Evolutionary conservation across 257 asterid genomes (phyloP), one percentile per base, ranked within the genome.

Genomic region (Fraxinus pennsylvanica): DNA sequence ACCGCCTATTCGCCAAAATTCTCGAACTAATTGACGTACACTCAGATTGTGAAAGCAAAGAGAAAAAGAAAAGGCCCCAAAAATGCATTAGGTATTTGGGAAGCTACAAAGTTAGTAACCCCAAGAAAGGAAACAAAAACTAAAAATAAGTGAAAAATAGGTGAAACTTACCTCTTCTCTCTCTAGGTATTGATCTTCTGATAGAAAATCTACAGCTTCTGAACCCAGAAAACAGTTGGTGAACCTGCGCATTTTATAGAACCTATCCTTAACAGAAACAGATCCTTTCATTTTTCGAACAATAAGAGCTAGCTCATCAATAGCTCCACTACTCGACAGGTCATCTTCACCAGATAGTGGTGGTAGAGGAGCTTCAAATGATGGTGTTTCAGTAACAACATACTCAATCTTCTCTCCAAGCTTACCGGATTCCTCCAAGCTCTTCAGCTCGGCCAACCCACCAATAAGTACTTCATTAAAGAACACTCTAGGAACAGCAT

Each of bases 271-370:
- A 27, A 94, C 74, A 54, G 79, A 74, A 76, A 94, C 39, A 17
- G 82, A 72, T 33, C 83, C 92, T 82, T 88, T 91, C 97, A 94
- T 92, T 85, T 92, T 94, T 69, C 87, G 84, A 87, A 85, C 96
- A 19, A 94, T 85, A 84, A 92, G 89, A 63, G 98, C 97, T 47
- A 94, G 89, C 82, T 94, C 98, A 79, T 94, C 98, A 9, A 91
- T 77, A 82, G 90, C 82, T 82, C 96, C 98, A 72, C 88, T 87
- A 74, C 89, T 89, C 43, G 93, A 88, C 75, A 86, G 54, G 80
- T 92, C 98, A 89, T 94, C 98, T 86, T 94, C 98, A 83, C 97
- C 98, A 27, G 98, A 92, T 72, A 94, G 90, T 52, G 98, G 98
- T n/a, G 98, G 96, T 72, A 89, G 74, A 73, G 97, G 97, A 78